Evolutionary conservation across 176 grass and related monocot species (phyloP).

Genomic region (Aegilops tauschii): DNA sequence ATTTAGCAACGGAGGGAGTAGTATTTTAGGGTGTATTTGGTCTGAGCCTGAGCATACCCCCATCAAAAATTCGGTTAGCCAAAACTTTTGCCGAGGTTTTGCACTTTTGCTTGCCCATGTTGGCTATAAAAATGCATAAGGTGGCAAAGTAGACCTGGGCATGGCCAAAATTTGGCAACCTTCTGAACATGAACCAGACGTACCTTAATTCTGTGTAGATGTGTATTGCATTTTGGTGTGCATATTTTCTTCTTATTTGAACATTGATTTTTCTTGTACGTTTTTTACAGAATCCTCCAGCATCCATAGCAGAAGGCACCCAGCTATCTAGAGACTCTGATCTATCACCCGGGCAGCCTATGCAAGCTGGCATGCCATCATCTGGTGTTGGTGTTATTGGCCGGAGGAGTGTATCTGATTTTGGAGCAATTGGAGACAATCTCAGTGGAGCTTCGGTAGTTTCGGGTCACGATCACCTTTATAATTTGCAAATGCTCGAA

Average conservation of each 20-base stretch:
- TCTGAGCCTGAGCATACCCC: not conserved
- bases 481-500: conserved; percentile 95
- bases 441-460: conserved; percentile 45
- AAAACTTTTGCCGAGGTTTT: not conserved
- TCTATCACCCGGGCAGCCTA: conserved; percentile 67
- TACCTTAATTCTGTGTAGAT: not conserved
- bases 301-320: conserved; percentile 54
- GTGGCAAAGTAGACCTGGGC: not conserved
- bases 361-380: conserved; percentile 71
- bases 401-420: conserved; percentile 82
- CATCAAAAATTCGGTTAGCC: not conserved
- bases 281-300: conserved; percentile 45
- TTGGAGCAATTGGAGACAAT: conserved; percentile 87
- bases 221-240: not conserved
- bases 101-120: not conserved
- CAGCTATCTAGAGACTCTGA: conserved; percentile 78
- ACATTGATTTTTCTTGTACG: conserved; percentile 13
- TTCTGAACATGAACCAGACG: not conserved
- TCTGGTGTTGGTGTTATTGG: conserved; percentile 86
- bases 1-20: not conserved
- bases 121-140: not conserved
- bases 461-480: conserved; percentile 69
- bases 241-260: not conserved
- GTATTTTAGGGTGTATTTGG: not conserved
- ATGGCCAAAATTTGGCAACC: not conserved